A percentile compares a stretch with the other conserved stretches of the same genome.
These are phyloP conservation scores for Nitzschia palea DNA, from an alignment of 108 stramenopile species.

Conservation along the genomic window DNA sequence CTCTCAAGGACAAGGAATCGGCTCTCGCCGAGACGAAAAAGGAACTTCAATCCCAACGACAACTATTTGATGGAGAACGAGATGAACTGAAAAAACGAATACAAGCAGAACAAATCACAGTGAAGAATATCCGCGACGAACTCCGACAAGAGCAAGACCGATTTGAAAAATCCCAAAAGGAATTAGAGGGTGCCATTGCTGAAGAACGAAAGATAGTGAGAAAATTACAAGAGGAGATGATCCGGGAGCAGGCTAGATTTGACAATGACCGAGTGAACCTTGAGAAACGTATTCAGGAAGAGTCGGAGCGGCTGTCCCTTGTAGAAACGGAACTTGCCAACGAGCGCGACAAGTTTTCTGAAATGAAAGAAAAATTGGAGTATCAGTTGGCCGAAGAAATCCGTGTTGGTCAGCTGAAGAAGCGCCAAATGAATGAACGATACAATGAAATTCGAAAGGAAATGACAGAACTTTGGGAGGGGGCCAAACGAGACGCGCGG, in stretches of 20 bases:
- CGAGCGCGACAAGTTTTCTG: conserved; percentile 24
- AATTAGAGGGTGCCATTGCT: conserved; percentile 24
- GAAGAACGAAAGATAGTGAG: conserved; percentile 33
- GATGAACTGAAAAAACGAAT: conserved; percentile 10
- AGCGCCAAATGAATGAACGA: conserved; percentile 49
- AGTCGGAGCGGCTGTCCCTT: conserved; percentile 13
- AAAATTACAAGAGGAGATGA: conserved; percentile 15
- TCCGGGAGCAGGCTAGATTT: conserved; percentile 21
- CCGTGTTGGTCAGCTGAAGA: conserved; percentile 40
- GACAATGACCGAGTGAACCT: conserved; percentile 10
- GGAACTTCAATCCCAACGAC: neutral
- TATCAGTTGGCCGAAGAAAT: conserved; percentile 24
- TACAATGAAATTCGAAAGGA: conserved; percentile 50
- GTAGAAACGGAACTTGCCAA: conserved; percentile 27
- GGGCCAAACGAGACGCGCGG: conserved; percentile 48
- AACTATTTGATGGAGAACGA: conserved; percentile 2
- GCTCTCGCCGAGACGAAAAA: neutral
- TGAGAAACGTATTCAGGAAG: conserved; percentile 28
- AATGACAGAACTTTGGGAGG: conserved; percentile 52
- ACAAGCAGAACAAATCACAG: conserved; percentile 2
- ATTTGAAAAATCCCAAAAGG: conserved; percentile 40
- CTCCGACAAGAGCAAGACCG: conserved; percentile 29
- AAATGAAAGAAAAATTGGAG: conserved; percentile 30
- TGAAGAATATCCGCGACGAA: conserved; percentile 4
- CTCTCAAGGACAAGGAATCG: conserved; percentile 15